Conservation (phyloP, 345 rosid species). For the Acer yangbiense region DNA sequence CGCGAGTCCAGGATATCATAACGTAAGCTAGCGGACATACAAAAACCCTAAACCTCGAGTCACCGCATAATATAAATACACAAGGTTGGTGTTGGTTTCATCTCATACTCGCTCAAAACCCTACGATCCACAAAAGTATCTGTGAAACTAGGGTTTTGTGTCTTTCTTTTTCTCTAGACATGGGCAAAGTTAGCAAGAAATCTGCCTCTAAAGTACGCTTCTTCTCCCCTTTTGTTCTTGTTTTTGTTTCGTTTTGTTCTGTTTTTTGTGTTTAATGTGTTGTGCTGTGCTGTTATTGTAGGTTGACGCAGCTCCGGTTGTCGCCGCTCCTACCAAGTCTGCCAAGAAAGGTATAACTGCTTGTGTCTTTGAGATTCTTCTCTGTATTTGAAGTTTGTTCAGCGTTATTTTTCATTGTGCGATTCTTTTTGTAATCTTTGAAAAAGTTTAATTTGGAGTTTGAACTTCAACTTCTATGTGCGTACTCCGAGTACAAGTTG, state of each 20-base stretch:
- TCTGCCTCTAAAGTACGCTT: conserved; percentile 43
- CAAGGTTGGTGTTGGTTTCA: background rate
- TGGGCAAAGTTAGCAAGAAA: conserved; percentile 66
- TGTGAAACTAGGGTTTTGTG: conserved; percentile 16
- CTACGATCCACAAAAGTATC: background rate
- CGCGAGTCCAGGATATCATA: conserved; percentile 5
- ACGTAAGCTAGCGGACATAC: background rate
- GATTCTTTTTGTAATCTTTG: background rate
- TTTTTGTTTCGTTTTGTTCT: background rate
- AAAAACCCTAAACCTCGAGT: conserved; percentile 22
- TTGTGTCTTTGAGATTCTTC: background rate
- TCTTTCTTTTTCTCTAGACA: background rate
- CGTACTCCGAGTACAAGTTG: no score
- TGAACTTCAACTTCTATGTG: background rate
- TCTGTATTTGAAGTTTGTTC: no score
- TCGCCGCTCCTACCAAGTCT: conserved; percentile 36
- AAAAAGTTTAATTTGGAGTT: background rate
- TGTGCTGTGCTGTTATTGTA: background rate
- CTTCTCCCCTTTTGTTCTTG: no score
- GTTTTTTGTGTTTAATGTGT: background rate
- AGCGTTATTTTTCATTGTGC: background rate
- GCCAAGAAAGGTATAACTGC: conserved; percentile 49
- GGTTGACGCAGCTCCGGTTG: conserved; percentile 39
- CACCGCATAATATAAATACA: conserved; percentile 2
- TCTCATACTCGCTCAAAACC: background rate